Base-by-base conservation (phyloP, 257 asterid species). In the Plantago ovata region DNA sequence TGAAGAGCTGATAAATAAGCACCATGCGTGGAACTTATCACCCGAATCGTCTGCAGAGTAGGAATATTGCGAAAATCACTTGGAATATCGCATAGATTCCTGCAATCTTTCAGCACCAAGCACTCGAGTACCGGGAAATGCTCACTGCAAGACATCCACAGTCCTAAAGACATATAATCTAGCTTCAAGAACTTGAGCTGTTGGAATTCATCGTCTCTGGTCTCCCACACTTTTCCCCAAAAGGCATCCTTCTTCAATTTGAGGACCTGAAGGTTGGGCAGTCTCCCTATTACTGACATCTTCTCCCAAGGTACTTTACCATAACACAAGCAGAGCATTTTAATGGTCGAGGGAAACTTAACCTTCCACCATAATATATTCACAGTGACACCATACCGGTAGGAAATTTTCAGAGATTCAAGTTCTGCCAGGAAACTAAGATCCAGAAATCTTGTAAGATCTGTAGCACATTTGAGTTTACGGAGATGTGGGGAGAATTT, bases 101-200 rank as follows among this genome's bases (percentile, higher is more conserved):
- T 14, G 52, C 53, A 20, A 13, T 19, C 2, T 0, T 23, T 10
- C 43, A 65, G 12, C 49, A 65, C 62, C 42, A 65, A 36, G 6
- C 44, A n/a, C 58, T 56, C 44, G 16, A 65, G 64, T 21, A 6
- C 20, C 1, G 72, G 72, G 20, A 68, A 60, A 41, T 61, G 48
- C 9, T 43, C 21, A n/a, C 36, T 28, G 0, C 4, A 13, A 24
- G 63, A 52, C 11, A 3, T 41, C 72, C 72, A 68, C 20, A 2
- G 23, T 3, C 4, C 13, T 10, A 67, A 41, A 20, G 11, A 13
- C 24, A 14, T 10, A 1, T 28, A 0, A 39, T n/a, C n/a, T n/a
- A 67, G 14, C 53, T 42, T 51, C 72, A 67, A 42, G 53, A 50
- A 12, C 53, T 39, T 69, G 18, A 69, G 69, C 21, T 69, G n/a